Conservation (phyloP, 192 early-diverging fungal genomes). For the Polychytrium aggregatum region DNA sequence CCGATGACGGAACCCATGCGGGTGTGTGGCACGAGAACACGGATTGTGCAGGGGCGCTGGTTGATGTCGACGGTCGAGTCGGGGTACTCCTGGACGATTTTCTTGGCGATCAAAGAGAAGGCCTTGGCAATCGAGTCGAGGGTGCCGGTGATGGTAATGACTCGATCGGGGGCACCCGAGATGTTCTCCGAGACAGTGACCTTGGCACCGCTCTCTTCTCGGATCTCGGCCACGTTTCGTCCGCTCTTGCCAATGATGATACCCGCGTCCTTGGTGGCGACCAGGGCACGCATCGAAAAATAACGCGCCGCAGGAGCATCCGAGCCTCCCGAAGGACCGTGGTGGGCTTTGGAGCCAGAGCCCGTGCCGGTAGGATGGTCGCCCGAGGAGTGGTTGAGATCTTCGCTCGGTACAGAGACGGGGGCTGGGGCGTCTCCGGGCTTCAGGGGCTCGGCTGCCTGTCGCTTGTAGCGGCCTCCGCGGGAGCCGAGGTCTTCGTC, state of each 20-base stretch:
- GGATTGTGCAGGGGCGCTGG: conserved; percentile 50
- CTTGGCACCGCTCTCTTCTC: conserved; percentile 73
- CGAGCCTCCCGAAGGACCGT: too few relatives aligned
- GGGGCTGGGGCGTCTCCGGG: not conserved
- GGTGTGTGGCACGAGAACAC: conserved; percentile 82
- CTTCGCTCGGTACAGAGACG: not conserved
- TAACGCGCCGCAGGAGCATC: too few relatives aligned
- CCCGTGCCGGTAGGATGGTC: too few relatives aligned
- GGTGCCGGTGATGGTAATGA: conserved; percentile 33
- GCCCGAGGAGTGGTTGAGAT: not conserved
- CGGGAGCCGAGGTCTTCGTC: conserved; percentile 14
- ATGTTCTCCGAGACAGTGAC: conserved; percentile 88
- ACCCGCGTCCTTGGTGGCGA: conserved; percentile 88
- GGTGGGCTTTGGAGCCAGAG: too few relatives aligned
- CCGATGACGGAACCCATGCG: conserved; percentile 84
- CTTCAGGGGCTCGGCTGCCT: conserved; percentile 7
- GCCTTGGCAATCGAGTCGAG: conserved; percentile 41
- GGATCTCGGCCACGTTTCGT: conserved; percentile 79
- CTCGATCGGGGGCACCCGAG: conserved; percentile 74
- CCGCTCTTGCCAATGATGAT: conserved; percentile 66
- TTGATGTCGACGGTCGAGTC: conserved; percentile 31
- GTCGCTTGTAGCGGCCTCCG: conserved; percentile 20
- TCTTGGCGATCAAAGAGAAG: conserved; percentile 61
- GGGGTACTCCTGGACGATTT: conserved; percentile 27
- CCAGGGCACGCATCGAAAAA: conserved; percentile 78